A percentile compares a stretch with the other conserved stretches of the same genome.
Conservation (phyloP, 2,329 filamentous ascomycete species). For the Trichoderma oligosporum region DNA sequence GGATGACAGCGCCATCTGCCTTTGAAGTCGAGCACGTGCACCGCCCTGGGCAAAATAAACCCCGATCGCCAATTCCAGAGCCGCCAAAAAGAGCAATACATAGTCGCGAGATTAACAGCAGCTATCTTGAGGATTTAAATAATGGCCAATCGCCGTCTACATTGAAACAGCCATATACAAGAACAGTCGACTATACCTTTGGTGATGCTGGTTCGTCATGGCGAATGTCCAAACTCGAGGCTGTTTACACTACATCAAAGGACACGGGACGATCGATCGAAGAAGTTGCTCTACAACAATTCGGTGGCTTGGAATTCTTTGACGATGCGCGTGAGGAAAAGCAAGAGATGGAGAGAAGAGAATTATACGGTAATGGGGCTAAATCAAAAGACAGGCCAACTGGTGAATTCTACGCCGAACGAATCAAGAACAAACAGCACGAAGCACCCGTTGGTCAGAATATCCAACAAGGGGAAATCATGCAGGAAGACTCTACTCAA, state of each 20-base stretch:
- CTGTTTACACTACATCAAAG: conserved; percentile 75
- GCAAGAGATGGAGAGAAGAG: conserved; percentile 78
- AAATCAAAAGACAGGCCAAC: conserved; percentile 81
- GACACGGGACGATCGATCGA: conserved; percentile 70
- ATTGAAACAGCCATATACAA: conserved; percentile 44
- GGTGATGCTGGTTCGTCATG: conserved; percentile 87
- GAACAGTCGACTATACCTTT: conserved; percentile 69
- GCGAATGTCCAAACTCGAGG: conserved; percentile 93
- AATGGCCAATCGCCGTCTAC: conserved; percentile 40
- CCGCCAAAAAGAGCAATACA: conserved; percentile 67
- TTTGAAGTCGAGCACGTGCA: conserved; percentile 81
- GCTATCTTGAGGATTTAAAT: conserved; percentile 55
- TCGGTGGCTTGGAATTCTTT: conserved; percentile 76
- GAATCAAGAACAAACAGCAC: conserved; percentile 56
- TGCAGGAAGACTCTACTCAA: conserved; percentile 46
- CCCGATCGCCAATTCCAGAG: conserved; percentile 46
- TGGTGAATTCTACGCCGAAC: conserved; percentile 78
- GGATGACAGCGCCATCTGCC: conserved; percentile 88
- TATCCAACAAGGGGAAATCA: conserved; percentile 52
- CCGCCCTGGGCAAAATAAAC: conserved; percentile 48
- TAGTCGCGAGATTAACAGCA: conserved; percentile 72
- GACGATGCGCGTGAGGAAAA: conserved; percentile 92
- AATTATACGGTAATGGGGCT: conserved; percentile 80
- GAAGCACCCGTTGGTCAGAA: conserved; percentile 26
- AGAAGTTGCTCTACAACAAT: conserved; percentile 77